Evolutionary conservation across 768 basidiomycete genomes (phyloP).

Genomic region (Mycena haematopus): DNA sequence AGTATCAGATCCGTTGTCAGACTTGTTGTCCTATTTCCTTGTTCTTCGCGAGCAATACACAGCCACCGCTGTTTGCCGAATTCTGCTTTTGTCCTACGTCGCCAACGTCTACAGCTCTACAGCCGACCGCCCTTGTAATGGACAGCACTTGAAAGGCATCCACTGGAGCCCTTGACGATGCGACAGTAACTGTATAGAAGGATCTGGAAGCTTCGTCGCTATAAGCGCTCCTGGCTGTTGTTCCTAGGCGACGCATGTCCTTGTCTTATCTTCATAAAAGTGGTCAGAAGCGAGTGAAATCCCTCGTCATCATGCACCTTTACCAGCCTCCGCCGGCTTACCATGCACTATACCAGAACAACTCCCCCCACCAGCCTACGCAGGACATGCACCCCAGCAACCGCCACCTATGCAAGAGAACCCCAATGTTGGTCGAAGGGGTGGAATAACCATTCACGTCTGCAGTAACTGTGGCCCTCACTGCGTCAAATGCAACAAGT

Average conservation of each 20-base stretch:
- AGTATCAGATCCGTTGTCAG: not conserved
- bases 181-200: not conserved
- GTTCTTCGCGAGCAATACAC: conserved; percentile 1
- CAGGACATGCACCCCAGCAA: too few relatives aligned
- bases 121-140: conserved; percentile 2
- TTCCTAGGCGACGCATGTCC: not conserved
- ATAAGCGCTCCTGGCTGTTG: not conserved
- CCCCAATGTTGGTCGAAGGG: not conserved
- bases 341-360: not conserved
- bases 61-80: conserved; percentile 17
- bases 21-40: not conserved
- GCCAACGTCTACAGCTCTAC: not conserved
- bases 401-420: not conserved
- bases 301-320: too few relatives aligned
- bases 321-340: not conserved
- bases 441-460: conserved; percentile 7
- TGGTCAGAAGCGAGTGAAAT: not conserved
- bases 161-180: not conserved
- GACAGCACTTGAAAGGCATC: not conserved
- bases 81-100: conserved; percentile 7
- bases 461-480: not conserved
- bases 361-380: not conserved
- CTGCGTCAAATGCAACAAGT: conserved; percentile 1
- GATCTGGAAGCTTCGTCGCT: not conserved
- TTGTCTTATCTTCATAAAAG: conserved; percentile 1